Conservation (phyloP, 2,329 filamentous ascomycete species). For the Sarocladium kiliense region DNA sequence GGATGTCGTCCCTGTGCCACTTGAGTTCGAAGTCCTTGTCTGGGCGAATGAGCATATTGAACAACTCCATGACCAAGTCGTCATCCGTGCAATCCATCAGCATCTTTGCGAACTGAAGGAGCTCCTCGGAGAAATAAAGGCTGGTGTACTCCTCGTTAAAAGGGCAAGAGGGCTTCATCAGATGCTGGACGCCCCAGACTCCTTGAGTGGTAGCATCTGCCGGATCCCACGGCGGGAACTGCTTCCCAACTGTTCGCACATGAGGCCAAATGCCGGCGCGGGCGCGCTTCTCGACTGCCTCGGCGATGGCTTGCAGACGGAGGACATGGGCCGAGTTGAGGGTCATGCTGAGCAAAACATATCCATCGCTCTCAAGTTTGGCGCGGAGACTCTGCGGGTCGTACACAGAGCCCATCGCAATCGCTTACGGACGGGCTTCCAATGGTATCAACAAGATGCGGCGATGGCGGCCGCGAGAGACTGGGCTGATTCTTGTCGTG, state of each 20-base stretch:
- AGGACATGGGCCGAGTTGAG: slow-evolving; percentile 52
- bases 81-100: slow-evolving; percentile 55
- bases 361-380: slow-evolving; percentile 64
- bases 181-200: slow-evolving; percentile 87
- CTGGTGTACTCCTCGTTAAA: slow-evolving; percentile 56
- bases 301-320: slow-evolving; percentile 55
- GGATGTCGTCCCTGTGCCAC: slow-evolving; percentile 85
- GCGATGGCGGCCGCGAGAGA: too few relatives aligned
- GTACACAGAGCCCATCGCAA: too few relatives aligned
- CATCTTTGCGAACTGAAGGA: slow-evolving; percentile 59
- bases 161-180: slow-evolving; percentile 69
- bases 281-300: slow-evolving; percentile 53
- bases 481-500: too few relatives aligned
- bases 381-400: too few relatives aligned
- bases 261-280: slow-evolving; percentile 72
- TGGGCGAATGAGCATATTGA: slow-evolving; percentile 78
- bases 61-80: slow-evolving; percentile 77
- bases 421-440: too few relatives aligned
- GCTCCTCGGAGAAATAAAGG: slow-evolving; percentile 65
- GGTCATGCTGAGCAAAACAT: slow-evolving; percentile 64
- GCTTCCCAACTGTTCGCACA: slow-evolving; percentile 80
- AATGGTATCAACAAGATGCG: too few relatives aligned
- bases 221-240: slow-evolving; percentile 82
- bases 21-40: slow-evolving; percentile 65
- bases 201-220: slow-evolving; percentile 38